These are phyloP conservation scores for Rhodomyrtus tomentosa DNA, from an alignment of 345 rosid genomes.

Conservation along the genomic window DNA sequence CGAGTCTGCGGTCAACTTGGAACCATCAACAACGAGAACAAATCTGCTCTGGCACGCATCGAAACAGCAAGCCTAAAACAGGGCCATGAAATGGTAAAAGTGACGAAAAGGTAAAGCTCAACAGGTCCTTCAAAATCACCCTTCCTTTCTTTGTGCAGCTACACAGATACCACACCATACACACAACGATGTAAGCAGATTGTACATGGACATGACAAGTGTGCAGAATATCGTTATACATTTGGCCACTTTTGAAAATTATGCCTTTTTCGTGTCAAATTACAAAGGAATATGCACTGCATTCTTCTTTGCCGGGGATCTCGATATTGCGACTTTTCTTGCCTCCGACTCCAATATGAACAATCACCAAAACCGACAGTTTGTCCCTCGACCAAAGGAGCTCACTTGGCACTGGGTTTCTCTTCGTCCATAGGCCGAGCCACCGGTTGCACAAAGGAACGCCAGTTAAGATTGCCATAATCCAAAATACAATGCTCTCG, in stretches of 20 bases:
- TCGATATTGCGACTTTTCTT: neutral
- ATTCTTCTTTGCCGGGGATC: neutral
- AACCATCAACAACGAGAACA: neutral
- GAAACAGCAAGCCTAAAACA: neutral
- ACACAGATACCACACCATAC: neutral
- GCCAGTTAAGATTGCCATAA: neutral
- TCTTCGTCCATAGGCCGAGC: neutral
- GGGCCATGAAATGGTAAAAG: neutral
- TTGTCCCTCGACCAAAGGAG: neutral
- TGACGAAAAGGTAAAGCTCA: neutral
- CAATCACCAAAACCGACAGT: neutral
- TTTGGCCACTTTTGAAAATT: neutral
- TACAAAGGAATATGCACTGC: neutral
- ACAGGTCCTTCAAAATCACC: neutral
- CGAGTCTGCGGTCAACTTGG: neutral
- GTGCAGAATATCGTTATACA: neutral
- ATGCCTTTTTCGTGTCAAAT: neutral
- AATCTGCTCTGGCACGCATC: neutral
- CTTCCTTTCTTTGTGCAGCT: neutral
- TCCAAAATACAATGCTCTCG: neutral
- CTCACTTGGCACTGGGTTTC: neutral
- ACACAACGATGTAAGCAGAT: neutral
- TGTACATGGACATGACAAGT: neutral
- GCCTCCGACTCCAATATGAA: neutral
- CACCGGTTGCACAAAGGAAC: neutral